phyloP scores from a whole-genome alignment of 495 filamentous ascomycete genomes.

The Podospora australis region DNA sequence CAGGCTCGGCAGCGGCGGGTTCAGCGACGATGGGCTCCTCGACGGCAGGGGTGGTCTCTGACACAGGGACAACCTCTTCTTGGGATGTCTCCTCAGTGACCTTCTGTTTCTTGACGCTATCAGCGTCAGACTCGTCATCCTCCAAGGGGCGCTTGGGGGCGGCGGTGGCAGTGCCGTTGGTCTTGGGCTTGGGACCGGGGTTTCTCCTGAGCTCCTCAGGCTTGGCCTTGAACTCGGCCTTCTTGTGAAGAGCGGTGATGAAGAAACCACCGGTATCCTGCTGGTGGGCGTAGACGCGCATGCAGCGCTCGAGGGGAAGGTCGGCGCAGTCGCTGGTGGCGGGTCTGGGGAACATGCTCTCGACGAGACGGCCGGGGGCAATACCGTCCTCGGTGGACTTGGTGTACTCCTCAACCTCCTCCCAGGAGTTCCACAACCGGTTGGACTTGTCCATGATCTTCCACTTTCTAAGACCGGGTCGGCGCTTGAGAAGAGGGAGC shows the following conservation, averaged over 20 bases:
- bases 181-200: constrained; percentile 35
- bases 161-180: constrained; percentile 34
- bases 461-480: constrained; percentile 68
- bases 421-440: constrained; percentile 67
- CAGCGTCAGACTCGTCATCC: constrained; percentile 27
- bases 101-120: constrained; percentile 33
- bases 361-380: constrained; percentile 52
- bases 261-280: constrained; percentile 98
- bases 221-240: constrained; percentile 75
- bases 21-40: constrained; percentile 23
- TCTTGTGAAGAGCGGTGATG: constrained; percentile 90
- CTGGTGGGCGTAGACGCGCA: constrained; percentile 87
- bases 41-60: constrained; percentile 6
- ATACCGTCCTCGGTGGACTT: constrained; percentile 51
- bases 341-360: constrained; percentile 70
- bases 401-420: constrained; percentile 63
- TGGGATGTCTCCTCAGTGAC: constrained; percentile 24
- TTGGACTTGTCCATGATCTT: constrained; percentile 80
- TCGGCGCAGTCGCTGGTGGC: constrained; percentile 48
- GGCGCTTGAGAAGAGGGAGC: constrained; percentile 69
- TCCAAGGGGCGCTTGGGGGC: constrained; percentile 27
- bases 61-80: constrained; percentile 19
- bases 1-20: constrained; percentile 17
- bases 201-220: constrained; percentile 62
- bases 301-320: constrained; percentile 81